Conservation (phyloP, 768 basidiomycete species). For the Boletellus emodensis region DNA sequence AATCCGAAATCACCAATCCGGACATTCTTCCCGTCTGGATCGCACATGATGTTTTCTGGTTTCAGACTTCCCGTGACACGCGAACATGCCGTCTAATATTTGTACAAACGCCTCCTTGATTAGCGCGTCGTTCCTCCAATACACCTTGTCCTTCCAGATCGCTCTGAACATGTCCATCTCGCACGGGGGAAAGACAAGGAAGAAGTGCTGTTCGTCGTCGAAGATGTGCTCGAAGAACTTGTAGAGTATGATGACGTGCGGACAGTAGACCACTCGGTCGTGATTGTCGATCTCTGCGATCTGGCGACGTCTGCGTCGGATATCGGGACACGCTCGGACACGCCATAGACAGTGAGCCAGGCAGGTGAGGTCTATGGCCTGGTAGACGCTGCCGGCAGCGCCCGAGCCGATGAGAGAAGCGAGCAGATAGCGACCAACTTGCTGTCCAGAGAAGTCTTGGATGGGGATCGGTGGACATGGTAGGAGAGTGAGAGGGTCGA, state of each 20-base stretch:
- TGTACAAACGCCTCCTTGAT: slow-evolving; percentile 69
- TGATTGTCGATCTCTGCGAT: slow-evolving; percentile 62
- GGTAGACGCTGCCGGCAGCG: slow-evolving; percentile 75
- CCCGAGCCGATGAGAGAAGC: slow-evolving; percentile 65
- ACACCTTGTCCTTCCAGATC: slow-evolving; percentile 47
- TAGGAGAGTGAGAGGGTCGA: too few species aligned
- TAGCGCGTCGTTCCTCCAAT: slow-evolving; percentile 53
- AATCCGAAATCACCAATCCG: slow-evolving; percentile 79
- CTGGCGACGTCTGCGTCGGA: slow-evolving; percentile 56
- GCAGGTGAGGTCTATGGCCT: slow-evolving; percentile 52
- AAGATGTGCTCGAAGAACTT: slow-evolving; percentile 58
- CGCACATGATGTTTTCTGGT: slow-evolving; percentile 77
- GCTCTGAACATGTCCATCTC: slow-evolving; percentile 62
- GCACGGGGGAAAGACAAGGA: slow-evolving; percentile 61
- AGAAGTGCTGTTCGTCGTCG: slow-evolving; percentile 55
- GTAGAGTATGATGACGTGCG: slow-evolving; percentile 65
- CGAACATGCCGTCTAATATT: slow-evolving; percentile 70
- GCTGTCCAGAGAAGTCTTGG: slow-evolving; percentile 43
- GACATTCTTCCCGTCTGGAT: slow-evolving; percentile 47
- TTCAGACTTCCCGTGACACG: slow-evolving; percentile 73
- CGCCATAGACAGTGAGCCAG: slow-evolving; percentile 50
- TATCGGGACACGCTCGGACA: slow-evolving; percentile 47
- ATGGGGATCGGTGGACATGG: too few species aligned
- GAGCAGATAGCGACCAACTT: slow-evolving; percentile 60
- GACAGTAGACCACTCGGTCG: slow-evolving; percentile 36